These are phyloP conservation scores for Arachis monticola DNA, from an alignment of 331 rosid genomes.

Conservation along the genomic window DNA sequence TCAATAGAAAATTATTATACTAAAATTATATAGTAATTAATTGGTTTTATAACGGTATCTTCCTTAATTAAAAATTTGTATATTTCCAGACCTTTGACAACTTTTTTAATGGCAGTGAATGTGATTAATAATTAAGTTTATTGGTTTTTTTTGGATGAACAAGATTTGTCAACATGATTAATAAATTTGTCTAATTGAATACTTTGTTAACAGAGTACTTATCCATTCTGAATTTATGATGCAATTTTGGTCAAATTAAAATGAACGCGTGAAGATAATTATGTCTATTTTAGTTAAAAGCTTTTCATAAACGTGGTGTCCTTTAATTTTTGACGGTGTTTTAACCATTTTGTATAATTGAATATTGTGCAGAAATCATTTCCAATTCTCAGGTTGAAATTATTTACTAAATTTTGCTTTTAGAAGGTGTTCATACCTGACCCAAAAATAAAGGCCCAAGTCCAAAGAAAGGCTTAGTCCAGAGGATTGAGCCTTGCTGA, in stretches of 20 bases:
- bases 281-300: not conserved
- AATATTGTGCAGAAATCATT: not conserved
- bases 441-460: too few relatives aligned
- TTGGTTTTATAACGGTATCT: not conserved
- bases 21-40: not conserved
- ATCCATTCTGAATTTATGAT: not conserved
- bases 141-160: not conserved
- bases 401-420: too few relatives aligned
- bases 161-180: not conserved
- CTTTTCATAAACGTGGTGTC: not conserved
- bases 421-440: too few relatives aligned
- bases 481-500: too few relatives aligned
- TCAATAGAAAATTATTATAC: not conserved
- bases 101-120: not conserved
- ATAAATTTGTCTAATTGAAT: not conserved
- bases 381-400: not conserved
- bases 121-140: not conserved
- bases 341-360: not conserved
- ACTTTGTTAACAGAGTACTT: not conserved
- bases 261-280: not conserved
- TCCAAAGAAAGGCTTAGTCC: too few relatives aligned
- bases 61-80: constrained; percentile 12
- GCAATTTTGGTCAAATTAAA: not conserved
- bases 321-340: not conserved
- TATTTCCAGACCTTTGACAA: not conserved